Evolutionary conservation across 2,329 filamentous ascomycete species (phyloP).

Genomic region (Ascochyta lentis): DNA sequence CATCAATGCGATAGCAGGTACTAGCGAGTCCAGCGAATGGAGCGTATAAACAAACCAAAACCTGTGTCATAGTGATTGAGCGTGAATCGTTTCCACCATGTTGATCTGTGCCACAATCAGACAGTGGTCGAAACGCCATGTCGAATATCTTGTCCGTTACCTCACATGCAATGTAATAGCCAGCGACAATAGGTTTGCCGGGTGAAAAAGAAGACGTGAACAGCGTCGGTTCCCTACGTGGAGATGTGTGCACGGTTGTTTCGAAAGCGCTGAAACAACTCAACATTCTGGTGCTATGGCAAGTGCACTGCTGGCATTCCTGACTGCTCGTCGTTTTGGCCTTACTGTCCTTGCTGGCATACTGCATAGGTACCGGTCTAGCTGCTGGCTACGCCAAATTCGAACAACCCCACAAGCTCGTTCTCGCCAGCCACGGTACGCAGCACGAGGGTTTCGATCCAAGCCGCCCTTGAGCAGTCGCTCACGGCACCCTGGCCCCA

Average conservation of each 20-base stretch:
- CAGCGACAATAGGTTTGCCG: background rate
- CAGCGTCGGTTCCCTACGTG: background rate
- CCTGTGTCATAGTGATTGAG: background rate
- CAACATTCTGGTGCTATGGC: conserved; percentile 2
- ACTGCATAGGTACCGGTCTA: background rate
- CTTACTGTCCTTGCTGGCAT: conserved; percentile 5
- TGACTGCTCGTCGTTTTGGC: background rate
- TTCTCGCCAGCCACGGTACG: conserved; percentile 13
- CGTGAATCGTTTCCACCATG: background rate
- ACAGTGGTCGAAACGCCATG: background rate
- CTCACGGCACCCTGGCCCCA: conserved; percentile 14
- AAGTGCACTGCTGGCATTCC: conserved; percentile 3
- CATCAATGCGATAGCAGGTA: conserved; percentile 12
- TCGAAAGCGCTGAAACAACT: background rate
- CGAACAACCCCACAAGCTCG: conserved; percentile 6
- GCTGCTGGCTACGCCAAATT: background rate
- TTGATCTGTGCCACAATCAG: background rate
- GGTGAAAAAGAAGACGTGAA: background rate
- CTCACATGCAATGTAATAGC: conserved; percentile 4
- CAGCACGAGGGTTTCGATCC: conserved; percentile 15
- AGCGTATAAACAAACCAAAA: background rate
- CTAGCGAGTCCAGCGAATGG: conserved; percentile 6
- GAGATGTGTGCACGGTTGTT: background rate
- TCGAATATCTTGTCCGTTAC: background rate
- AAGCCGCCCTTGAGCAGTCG: conserved; percentile 7